phyloP scores from a whole-genome alignment of 306 rosid genomes.

The Prunus dulcis region DNA sequence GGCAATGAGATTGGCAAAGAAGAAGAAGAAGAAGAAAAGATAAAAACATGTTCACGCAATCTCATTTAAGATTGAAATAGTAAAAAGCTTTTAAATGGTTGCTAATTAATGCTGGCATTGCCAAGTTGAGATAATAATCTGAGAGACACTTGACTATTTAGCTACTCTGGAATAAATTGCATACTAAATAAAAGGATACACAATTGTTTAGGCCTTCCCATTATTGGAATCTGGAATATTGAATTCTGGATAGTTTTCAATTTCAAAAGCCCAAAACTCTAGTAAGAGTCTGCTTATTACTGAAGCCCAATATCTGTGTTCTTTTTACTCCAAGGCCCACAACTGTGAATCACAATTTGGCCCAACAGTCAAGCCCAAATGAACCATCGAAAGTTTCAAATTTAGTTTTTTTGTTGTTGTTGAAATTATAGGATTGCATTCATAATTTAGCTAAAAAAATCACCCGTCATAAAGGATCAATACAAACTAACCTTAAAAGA shows the following conservation, averaged over 20 bases:
- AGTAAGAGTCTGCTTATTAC: not conserved
- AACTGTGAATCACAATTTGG: not conserved
- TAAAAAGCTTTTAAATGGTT: not conserved
- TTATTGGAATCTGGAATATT: too few species aligned
- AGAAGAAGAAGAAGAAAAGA: too few species aligned
- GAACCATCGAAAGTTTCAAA: not conserved
- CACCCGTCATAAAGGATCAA: fast-evolving
- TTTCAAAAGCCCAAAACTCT: not conserved
- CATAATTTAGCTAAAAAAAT: too few species aligned
- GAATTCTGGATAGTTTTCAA: too few species aligned
- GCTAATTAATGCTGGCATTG: not conserved
- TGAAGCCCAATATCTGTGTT: too few species aligned
- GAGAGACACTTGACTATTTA: not conserved
- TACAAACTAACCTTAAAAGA: fast-evolving
- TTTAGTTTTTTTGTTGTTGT: too few species aligned
- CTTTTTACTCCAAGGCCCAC: not conserved
- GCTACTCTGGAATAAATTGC: not conserved
- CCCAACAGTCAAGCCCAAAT: not conserved
- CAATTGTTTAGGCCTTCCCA: not conserved
- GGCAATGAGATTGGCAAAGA: not conserved
- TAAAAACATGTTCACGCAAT: not conserved
- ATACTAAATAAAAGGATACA: not conserved
- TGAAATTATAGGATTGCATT: too few species aligned
- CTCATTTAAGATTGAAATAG: not conserved
- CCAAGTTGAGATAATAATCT: not conserved